Conservation (phyloP, 768 basidiomycete species). For the Solioccasus polychromus region DNA sequence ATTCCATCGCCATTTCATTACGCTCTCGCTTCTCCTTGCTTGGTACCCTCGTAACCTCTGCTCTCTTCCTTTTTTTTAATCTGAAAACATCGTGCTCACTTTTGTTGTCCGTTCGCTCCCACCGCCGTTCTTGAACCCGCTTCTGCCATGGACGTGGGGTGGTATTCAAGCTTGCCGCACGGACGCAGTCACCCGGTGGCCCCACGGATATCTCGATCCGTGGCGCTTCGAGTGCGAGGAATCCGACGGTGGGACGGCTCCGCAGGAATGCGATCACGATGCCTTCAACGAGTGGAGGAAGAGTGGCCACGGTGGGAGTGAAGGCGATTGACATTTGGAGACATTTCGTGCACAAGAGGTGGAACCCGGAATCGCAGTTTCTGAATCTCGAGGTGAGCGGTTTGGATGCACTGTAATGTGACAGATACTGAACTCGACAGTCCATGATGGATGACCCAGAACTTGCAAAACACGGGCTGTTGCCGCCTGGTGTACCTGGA, state of each 20-base stretch:
- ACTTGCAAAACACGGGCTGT: slow-evolving; percentile 66
- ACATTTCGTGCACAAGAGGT: slow-evolving; percentile 70
- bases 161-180: slow-evolving; percentile 39
- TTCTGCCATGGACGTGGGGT: slow-evolving; percentile 17
- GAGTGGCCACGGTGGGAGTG: slow-evolving; percentile 27
- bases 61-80: slow-evolving; percentile 2
- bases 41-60: slow-evolving; percentile 10
- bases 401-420: background rate
- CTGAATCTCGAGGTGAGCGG: slow-evolving; percentile 78
- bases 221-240: slow-evolving; percentile 53
- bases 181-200: slow-evolving; percentile 32
- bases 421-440: slow-evolving; percentile 36
- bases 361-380: slow-evolving; percentile 64
- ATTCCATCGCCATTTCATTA: slow-evolving; percentile 12
- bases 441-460: slow-evolving; percentile 76
- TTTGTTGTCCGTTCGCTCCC: slow-evolving; percentile 30
- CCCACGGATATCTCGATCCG: slow-evolving; percentile 60
- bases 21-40: slow-evolving; percentile 1
- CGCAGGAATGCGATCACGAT: slow-evolving; percentile 57
- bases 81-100: slow-evolving; percentile 38
- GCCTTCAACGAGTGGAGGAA: slow-evolving; percentile 11
- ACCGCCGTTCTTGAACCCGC: slow-evolving; percentile 23
- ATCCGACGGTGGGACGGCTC: slow-evolving; percentile 45
- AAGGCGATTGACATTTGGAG: slow-evolving; percentile 66
- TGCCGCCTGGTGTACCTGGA: slow-evolving; percentile 66